Conservation (phyloP, 169 alveolate genomes). For the Cryptosporidium sp. region DNA sequence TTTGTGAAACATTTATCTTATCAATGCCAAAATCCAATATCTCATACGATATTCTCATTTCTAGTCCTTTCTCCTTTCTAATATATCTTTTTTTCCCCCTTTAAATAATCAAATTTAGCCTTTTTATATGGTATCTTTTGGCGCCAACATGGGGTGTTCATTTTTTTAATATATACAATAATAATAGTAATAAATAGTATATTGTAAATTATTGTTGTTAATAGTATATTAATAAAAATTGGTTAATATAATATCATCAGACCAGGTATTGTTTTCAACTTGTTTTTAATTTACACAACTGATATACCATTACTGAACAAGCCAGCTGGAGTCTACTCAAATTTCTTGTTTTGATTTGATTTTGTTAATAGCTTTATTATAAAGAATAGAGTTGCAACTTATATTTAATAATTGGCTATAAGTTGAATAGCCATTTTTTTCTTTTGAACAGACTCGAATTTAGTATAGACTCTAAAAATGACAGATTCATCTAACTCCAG, state of each 20-base stretch:
- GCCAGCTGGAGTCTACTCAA: background rate
- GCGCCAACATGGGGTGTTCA: slow-evolving; percentile 1
- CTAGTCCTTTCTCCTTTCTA: background rate
- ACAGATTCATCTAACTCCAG: background rate
- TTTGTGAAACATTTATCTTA: background rate
- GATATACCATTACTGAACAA: background rate
- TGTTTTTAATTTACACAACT: background rate
- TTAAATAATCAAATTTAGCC: background rate
- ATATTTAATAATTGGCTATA: background rate
- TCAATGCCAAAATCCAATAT: background rate
- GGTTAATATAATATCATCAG: too few relatives aligned
- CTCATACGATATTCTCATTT: background rate
- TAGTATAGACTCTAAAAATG: background rate
- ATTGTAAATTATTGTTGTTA: too few relatives aligned
- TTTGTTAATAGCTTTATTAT: background rate
- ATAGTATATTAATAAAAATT: too few relatives aligned
- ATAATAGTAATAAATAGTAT: background rate
- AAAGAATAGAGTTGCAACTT: background rate
- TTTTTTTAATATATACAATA: background rate
- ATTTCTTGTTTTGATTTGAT: background rate
- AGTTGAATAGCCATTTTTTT: background rate
- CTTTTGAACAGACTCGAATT: background rate
- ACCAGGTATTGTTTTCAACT: background rate
- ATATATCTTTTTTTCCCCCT: background rate
- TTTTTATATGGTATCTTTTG: background rate